Conservation (phyloP, 1,284 basidiomycete genomes). For the Cystobasidium sp. region DNA sequence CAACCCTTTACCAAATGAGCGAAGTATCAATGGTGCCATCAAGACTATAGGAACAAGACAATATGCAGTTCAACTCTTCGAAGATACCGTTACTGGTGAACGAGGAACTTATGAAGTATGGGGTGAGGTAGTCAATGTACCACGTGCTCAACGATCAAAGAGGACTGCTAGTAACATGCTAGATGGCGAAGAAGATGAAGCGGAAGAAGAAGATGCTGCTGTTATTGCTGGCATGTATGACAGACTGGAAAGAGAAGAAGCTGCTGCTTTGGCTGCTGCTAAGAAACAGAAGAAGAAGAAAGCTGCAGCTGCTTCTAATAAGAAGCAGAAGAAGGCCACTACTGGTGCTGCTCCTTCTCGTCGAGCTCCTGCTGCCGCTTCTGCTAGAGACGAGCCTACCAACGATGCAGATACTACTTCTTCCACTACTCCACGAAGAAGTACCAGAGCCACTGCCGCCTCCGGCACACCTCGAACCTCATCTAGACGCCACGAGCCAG, state of each 20-base stretch:
- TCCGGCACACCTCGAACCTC: not conserved
- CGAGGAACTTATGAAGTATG: not conserved
- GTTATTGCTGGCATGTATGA: not conserved
- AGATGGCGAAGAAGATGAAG: conserved; percentile 4
- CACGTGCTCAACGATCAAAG: not conserved
- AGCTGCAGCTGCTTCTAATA: not conserved
- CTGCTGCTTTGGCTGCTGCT: not conserved
- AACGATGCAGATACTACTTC: not conserved
- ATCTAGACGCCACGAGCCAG: not conserved
- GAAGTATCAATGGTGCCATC: not conserved
- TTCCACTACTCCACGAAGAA: not conserved
- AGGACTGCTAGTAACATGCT: conserved; percentile 3
- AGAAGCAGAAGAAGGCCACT: conserved; percentile 8
- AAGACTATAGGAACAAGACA: not conserved
- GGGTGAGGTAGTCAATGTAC: not conserved
- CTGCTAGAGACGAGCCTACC: not conserved
- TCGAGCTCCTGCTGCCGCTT: not conserved
- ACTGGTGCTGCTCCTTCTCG: not conserved
- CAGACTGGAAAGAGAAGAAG: not conserved
- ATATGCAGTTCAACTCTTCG: not conserved
- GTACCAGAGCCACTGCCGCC: not conserved
- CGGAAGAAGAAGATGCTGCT: not conserved
- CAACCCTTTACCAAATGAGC: conserved; percentile 3
- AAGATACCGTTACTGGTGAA: conserved; percentile 8
- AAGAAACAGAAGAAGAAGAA: conserved; percentile 4